Evolutionary conservation across 2,329 filamentous ascomycete genomes (phyloP).

Genomic region (Aureobasidium uvarum): DNA sequence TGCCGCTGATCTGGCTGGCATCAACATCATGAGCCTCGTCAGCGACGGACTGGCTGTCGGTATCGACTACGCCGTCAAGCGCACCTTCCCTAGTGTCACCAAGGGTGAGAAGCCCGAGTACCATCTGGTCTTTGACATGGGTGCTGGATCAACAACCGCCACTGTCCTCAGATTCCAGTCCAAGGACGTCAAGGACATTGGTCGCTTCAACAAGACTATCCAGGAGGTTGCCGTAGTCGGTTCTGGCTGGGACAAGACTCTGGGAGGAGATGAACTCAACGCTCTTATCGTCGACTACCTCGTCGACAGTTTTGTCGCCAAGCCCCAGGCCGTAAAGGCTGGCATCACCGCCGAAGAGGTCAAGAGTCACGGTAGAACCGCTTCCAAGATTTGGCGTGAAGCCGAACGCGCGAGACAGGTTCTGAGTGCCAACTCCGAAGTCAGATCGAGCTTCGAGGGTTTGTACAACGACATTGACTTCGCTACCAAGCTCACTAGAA

Average conservation of each 20-base stretch:
- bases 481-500: slow-evolving; percentile 79
- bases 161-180: slow-evolving; percentile 88
- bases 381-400: slow-evolving; percentile 90
- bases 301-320: slow-evolving; percentile 72
- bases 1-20: slow-evolving; percentile 81
- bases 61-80: slow-evolving; percentile 88
- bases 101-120: slow-evolving; percentile 84
- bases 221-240: slow-evolving; percentile 92
- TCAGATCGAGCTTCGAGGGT: slow-evolving; percentile 76
- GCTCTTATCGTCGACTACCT: slow-evolving; percentile 86
- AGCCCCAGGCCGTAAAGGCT: slow-evolving; percentile 60
- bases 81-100: slow-evolving; percentile 81
- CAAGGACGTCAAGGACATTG: slow-evolving; percentile 83
- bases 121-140: slow-evolving; percentile 97
- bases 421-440: slow-evolving; percentile 87
- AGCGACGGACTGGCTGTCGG: slow-evolving; percentile 91
- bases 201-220: slow-evolving; percentile 92
- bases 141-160: slow-evolving; percentile 88
- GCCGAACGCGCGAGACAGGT: slow-evolving; percentile 84
- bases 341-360: slow-evolving; percentile 63
- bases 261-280: slow-evolving; percentile 89
- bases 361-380: slow-evolving; percentile 73
- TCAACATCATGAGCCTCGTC: slow-evolving; percentile 80
- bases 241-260: slow-evolving; percentile 80
- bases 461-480: slow-evolving; percentile 92